A percentile compares a stretch with the other conserved stretches of the same genome.
Conservation (phyloP, 352 stramenopile genomes). For the Phytophthora foliorum region DNA sequence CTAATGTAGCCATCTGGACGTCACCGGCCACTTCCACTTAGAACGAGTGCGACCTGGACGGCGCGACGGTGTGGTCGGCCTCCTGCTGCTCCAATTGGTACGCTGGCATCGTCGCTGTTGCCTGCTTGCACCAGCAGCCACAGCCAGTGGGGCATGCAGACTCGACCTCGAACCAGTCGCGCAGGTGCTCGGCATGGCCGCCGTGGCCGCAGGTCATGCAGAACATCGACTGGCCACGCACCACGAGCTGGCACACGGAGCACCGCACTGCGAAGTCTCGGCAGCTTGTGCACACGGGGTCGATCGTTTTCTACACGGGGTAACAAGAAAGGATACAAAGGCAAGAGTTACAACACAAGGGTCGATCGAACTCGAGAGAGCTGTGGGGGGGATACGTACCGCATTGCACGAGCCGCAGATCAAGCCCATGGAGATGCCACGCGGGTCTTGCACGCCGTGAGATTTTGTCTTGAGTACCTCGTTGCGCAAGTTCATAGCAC, state of each 20-base stretch:
- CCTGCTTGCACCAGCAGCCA: constrained; percentile 88
- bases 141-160: constrained; percentile 84
- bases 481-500: constrained; percentile 72
- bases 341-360: not conserved
- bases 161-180: constrained; percentile 82
- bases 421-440: constrained; percentile 70
- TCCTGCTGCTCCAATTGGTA: constrained; percentile 38
- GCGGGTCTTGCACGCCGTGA: constrained; percentile 37
- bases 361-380: not conserved
- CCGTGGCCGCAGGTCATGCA: constrained; percentile 89
- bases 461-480: constrained; percentile 79
- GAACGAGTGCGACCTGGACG: constrained; percentile 80
- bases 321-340: not conserved
- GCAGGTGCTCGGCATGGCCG: constrained; percentile 76
- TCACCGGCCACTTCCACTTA: constrained; percentile 25
- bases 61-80: constrained; percentile 37
- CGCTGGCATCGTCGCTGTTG: constrained; percentile 56
- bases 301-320: constrained; percentile 53
- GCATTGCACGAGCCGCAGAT: constrained; percentile 72
- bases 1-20: constrained; percentile 25
- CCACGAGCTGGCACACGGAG: constrained; percentile 84
- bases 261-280: constrained; percentile 84
- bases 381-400: constrained; percentile 43
- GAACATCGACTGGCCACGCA: constrained; percentile 89
- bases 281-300: constrained; percentile 70